These are phyloP conservation scores for Rhizopogon vinicolor DNA, from an alignment of 768 basidiomycete species.

Conservation along the genomic window DNA sequence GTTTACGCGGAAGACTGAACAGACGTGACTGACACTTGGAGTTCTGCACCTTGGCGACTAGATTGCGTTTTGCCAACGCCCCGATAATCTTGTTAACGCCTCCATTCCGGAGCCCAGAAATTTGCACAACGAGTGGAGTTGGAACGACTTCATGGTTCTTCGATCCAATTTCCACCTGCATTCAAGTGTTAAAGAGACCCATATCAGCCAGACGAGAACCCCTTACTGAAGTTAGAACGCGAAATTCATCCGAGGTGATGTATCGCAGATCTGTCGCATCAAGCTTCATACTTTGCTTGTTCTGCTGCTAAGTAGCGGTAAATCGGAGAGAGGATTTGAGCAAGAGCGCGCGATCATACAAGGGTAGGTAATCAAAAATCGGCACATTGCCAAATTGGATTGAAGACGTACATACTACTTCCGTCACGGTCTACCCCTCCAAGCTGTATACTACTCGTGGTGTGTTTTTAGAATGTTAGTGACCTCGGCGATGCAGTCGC, in stretches of 20 bases:
- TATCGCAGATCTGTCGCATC: slow-evolving; percentile 95
- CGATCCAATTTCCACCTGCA: slow-evolving; percentile 92
- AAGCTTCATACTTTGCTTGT: slow-evolving; percentile 63
- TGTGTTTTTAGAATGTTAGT: background rate
- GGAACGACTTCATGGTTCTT: slow-evolving; percentile 99
- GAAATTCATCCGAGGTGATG: slow-evolving; percentile 86
- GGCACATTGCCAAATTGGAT: background rate
- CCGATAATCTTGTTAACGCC: slow-evolving; percentile 93
- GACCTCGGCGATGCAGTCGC: background rate
- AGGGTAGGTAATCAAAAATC: background rate
- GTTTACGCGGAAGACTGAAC: background rate
- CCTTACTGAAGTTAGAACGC: slow-evolving; percentile 88
- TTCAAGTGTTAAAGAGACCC: background rate
- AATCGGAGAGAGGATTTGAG: background rate
- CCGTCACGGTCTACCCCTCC: background rate
- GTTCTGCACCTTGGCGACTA: slow-evolving; percentile 88
- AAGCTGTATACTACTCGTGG: background rate
- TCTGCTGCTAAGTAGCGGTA: background rate
- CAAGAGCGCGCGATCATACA: background rate
- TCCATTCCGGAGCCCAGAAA: slow-evolving; percentile 88
- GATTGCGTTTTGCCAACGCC: slow-evolving; percentile 83
- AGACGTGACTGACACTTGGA: slow-evolving; percentile 65
- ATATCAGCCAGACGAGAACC: slow-evolving; percentile 2
- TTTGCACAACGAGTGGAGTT: slow-evolving; percentile 80
- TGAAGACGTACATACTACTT: background rate